Evolutionary conservation across 148 eudicot species (phyloP).

Genomic region (Diospyros kaki): DNA sequence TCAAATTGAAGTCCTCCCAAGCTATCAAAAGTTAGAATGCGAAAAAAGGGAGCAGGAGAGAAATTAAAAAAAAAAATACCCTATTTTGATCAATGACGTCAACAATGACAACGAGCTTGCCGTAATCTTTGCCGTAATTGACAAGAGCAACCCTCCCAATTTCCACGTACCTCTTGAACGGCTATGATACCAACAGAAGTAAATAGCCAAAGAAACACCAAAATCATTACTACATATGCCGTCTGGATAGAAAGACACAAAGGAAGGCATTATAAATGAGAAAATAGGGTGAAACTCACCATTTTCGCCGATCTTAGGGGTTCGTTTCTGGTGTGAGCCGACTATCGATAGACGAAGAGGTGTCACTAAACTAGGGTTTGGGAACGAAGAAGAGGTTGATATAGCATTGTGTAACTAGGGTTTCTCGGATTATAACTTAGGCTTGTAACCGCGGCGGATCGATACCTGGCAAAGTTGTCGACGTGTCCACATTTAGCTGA

Average conservation of each 20-base stretch:
- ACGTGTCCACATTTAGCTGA: no score
- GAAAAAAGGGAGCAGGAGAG: neutral
- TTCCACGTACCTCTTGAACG: constrained; percentile 43
- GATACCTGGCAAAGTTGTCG: no score
- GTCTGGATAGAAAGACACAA: neutral
- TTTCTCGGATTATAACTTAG: no score
- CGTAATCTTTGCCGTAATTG: constrained; percentile 36
- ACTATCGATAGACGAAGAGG: neutral
- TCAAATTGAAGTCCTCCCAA: no score
- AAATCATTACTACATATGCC: no score
- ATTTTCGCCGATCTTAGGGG: neutral
- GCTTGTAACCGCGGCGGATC: no score
- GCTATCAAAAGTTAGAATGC: no score
- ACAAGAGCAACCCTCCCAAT: constrained; percentile 40
- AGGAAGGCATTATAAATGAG: neutral
- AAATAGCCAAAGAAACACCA: neutral
- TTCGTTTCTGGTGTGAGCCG: neutral
- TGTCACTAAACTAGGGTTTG: neutral
- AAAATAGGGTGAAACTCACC: neutral
- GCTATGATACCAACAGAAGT: constrained; percentile 9
- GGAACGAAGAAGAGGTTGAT: no score
- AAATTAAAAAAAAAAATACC: constrained; percentile 11
- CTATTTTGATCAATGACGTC: constrained; percentile 37
- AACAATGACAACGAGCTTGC: constrained; percentile 38
- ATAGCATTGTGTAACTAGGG: no score